Evolutionary conservation across 1,139 yeast genomes (phyloP).

Genomic region (Candida glucosophila): DNA sequence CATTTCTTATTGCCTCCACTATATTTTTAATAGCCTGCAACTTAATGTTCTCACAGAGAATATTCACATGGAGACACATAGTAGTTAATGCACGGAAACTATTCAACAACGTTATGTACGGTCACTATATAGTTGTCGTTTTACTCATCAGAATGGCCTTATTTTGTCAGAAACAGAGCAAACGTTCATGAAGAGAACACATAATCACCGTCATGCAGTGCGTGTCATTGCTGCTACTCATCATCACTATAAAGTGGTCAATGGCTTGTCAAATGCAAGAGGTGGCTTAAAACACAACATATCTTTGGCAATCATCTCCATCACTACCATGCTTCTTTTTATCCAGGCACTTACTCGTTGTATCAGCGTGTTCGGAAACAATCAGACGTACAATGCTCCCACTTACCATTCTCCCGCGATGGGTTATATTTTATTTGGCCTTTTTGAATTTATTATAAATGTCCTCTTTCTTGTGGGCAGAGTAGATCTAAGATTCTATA

Average conservation of each 20-base stretch:
- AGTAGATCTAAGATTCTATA: slow-evolving; percentile 38
- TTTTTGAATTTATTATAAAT: slow-evolving; percentile 27
- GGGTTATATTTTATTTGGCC: slow-evolving; percentile 34
- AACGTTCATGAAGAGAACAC: slow-evolving; percentile 35
- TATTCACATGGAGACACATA: slow-evolving; percentile 41
- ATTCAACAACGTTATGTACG: slow-evolving; percentile 28
- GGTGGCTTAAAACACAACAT: slow-evolving; percentile 29
- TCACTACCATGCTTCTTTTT: slow-evolving; percentile 27
- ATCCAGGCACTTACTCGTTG: slow-evolving; percentile 23
- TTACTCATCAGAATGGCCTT: slow-evolving; percentile 23
- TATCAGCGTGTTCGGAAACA: slow-evolving; percentile 21
- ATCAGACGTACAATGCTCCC: slow-evolving; percentile 11
- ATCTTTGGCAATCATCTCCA: slow-evolving; percentile 22
- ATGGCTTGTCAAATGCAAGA: slow-evolving; percentile 32
- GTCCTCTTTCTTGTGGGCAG: slow-evolving; percentile 31
- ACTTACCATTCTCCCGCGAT: slow-evolving; percentile 20
- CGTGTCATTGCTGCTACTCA: slow-evolving; percentile 39
- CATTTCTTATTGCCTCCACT: slow-evolving; percentile 27
- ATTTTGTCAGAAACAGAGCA: slow-evolving; percentile 35
- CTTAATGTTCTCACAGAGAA: slow-evolving; percentile 33
- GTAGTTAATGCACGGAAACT: slow-evolving; percentile 34
- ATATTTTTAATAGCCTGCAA: slow-evolving; percentile 27
- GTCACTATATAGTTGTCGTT: slow-evolving; percentile 21
- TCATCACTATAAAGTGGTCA: slow-evolving; percentile 33
- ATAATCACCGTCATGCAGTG: slow-evolving; percentile 35